Percentiles rank a stretch among this genome's conserved stretches.
Conservation (phyloP, 805 yeast genomes). For the Kluyveromyces starmeri region DNA sequence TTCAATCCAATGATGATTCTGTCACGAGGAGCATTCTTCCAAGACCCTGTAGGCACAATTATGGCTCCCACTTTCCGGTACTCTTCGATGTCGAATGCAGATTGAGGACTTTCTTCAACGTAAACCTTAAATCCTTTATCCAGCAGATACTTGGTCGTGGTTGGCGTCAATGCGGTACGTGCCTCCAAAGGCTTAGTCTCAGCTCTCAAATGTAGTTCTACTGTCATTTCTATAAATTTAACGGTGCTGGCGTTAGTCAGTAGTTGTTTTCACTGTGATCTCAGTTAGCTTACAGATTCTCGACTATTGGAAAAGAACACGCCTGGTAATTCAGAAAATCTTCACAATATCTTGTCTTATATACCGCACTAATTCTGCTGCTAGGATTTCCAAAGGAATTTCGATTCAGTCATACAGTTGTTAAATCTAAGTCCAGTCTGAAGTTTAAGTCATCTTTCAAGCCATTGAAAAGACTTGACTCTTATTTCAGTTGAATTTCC, state of each 20-base stretch:
- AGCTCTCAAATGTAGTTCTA: conserved; percentile 83
- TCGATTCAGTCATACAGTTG: too few relatives aligned
- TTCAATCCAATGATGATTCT: conserved; percentile 88
- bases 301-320: too few relatives aligned
- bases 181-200: conserved; percentile 97
- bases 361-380: too few relatives aligned
- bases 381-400: too few relatives aligned
- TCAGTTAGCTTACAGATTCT: too few relatives aligned
- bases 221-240: conserved; percentile 30
- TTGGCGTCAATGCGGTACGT: conserved; percentile 93
- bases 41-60: conserved; percentile 87
- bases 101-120: conserved; percentile 82
- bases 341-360: too few relatives aligned
- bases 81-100: conserved; percentile 69
- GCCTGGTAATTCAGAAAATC: too few relatives aligned
- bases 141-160: conserved; percentile 72
- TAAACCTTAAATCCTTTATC: conserved; percentile 83
- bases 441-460: too few relatives aligned
- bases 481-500: too few relatives aligned
- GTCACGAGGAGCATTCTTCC: conserved; percentile 87
- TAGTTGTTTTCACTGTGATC: too few relatives aligned
- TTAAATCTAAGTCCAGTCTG: too few relatives aligned
- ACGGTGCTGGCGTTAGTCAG: background rate
- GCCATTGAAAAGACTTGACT: too few relatives aligned
- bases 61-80: conserved; percentile 74